phyloP scores from a whole-genome alignment of 495 filamentous ascomycete species.

The Stereocaulon alpinum region DNA sequence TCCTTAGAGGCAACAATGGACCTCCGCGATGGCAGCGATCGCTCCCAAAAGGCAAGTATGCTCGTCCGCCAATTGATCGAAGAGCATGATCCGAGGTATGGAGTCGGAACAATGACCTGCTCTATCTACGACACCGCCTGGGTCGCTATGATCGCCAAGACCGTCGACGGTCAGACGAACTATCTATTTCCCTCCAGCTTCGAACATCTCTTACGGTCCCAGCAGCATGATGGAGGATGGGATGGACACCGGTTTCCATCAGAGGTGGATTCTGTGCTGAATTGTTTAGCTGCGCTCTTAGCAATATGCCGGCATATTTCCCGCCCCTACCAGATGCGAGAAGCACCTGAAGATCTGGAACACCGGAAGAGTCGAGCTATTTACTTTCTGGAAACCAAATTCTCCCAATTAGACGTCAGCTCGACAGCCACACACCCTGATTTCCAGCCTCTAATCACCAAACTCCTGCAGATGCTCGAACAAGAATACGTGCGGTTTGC shows the following conservation, averaged over 20 bases:
- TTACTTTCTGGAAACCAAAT: slow-evolving; percentile 20
- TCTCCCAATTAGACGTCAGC: slow-evolving; percentile 26
- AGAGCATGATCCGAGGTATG: slow-evolving; percentile 20
- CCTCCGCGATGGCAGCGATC: slow-evolving; percentile 6
- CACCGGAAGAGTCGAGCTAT: slow-evolving; percentile 12
- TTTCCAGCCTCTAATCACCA: slow-evolving; percentile 28
- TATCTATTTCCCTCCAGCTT: slow-evolving; percentile 34
- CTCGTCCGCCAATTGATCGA: slow-evolving; percentile 14
- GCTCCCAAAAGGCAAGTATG: slow-evolving; percentile 8
- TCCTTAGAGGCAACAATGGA: slow-evolving; percentile 8
- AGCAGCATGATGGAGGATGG: slow-evolving; percentile 27
- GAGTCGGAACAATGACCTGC: slow-evolving; percentile 25
- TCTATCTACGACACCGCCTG: slow-evolving; percentile 40
- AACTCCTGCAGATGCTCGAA: slow-evolving; percentile 20
- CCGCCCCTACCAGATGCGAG: slow-evolving; percentile 4
- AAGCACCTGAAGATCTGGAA: slow-evolving; percentile 6
- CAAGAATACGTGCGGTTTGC: slow-evolving; percentile 15
- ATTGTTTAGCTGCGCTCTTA: slow-evolving; percentile 28
- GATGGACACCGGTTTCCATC: slow-evolving; percentile 18
- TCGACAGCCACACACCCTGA: slow-evolving; percentile 22
- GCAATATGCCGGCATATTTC: slow-evolving; percentile 22
- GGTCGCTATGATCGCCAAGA: slow-evolving; percentile 34
- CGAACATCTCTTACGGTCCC: slow-evolving; percentile 22
- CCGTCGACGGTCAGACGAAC: slow-evolving; percentile 3
- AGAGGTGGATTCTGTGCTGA: slow-evolving; percentile 28